Evolutionary conservation across 768 basidiomycete species (phyloP), one percentile per base, ranked within the genome.

Genomic region (Hemileccinum impolitum): DNA sequence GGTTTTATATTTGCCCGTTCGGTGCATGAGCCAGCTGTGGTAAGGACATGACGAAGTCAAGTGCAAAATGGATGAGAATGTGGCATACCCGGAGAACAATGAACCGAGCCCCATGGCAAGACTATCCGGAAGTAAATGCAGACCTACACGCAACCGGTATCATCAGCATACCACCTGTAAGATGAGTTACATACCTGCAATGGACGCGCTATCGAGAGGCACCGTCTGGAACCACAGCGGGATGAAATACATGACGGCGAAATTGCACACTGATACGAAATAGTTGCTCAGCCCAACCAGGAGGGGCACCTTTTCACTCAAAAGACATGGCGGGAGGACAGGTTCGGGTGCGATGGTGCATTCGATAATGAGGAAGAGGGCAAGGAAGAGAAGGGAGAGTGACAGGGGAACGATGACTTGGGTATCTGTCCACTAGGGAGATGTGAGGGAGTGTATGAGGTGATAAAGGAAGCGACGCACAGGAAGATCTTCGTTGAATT

Each of bases 151-250:
- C 17, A 14, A 19, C 10, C 26, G 21, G 10, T 25, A 14, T 34
- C 13, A 21, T 21, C 1, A 19, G 10, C 6, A 9, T 10, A 7
- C 19, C 28, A 9, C 7, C 6, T 9, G 3, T 2, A 10, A 30
- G 28, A 12, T 26, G 32, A n/a, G 19, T 23, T 6, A 48, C 52
- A 9, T 52, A 81, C 83, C 83, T 1, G 84, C 84, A 6, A 75
- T 81, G 10, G 84, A 80, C 18, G 87, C 83, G 39, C 73, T 84
- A 13, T 83, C 79, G 34, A 87, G 60, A 61, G 79, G 72, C 2
- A 90, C 88, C 0, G 84, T 88, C 63, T 90, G 85, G 62, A 90
- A 90, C 85, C 86, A 90, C 62, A 85, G 77, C 3, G 89, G 88
- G 62, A 82, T 78, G 64, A 84, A 89, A 64, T 87, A 91, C 62